A percentile compares a stretch with the other conserved stretches of the same genome.
phyloP scores from a whole-genome alignment of 1,139 yeast species.

The Yamadazyma dendronema region DNA sequence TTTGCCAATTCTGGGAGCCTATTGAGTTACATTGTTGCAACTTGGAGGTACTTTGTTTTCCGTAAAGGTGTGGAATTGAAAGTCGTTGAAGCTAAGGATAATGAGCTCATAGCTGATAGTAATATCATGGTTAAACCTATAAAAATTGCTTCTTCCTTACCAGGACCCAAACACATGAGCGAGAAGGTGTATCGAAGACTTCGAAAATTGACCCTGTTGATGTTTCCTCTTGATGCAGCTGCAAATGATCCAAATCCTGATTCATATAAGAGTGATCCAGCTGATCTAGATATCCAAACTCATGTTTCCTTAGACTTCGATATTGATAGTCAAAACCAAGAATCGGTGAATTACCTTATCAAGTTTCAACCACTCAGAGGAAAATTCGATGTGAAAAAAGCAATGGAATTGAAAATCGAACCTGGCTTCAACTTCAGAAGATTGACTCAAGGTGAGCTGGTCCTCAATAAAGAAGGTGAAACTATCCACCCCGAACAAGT shows the following conservation, averaged over 20 bases:
- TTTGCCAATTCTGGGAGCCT: conserved; percentile 39
- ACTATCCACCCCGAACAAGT: conserved; percentile 70
- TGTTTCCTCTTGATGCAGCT: conserved; percentile 51
- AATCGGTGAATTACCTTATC: conserved; percentile 56
- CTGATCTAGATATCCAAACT: conserved; percentile 43
- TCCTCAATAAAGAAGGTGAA: conserved; percentile 59
- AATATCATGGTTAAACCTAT: conserved; percentile 54
- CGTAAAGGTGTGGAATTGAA: conserved; percentile 66
- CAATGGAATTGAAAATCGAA: conserved; percentile 66
- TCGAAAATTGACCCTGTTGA: conserved; percentile 35
- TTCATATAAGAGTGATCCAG: conserved; percentile 40
- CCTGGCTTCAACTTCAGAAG: conserved; percentile 59
- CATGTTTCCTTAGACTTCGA: conserved; percentile 24
- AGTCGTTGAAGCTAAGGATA: conserved; percentile 38
- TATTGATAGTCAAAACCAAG: conserved; percentile 18
- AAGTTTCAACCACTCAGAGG: conserved; percentile 73
- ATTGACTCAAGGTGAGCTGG: conserved; percentile 59
- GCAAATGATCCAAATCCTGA: conserved; percentile 39
- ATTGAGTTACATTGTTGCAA: conserved; percentile 56
- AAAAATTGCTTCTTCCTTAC: conserved; percentile 21
- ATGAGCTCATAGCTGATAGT: conserved; percentile 46
- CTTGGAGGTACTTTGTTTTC: conserved; percentile 90
- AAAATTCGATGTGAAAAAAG: conserved; percentile 65
- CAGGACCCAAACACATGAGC: conserved; percentile 1
- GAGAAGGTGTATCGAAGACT: conserved; percentile 18